Evolutionary conservation across 1,139 yeast genomes (phyloP).

Genomic region (Kodamaea sp.): DNA sequence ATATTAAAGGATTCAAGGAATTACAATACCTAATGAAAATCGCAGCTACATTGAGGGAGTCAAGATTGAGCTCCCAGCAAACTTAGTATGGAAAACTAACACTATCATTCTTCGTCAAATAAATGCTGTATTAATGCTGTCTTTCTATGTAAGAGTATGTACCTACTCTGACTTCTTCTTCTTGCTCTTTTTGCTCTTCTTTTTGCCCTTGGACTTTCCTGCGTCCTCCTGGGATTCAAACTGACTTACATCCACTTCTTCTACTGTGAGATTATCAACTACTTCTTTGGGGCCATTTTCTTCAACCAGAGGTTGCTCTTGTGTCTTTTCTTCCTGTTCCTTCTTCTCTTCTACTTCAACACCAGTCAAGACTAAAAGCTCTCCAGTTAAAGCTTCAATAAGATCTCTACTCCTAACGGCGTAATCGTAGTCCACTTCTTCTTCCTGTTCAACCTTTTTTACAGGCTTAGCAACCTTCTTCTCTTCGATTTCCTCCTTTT

Average conservation of each 20-base stretch:
- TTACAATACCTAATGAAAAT: too few species aligned
- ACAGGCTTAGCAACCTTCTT: slow-evolving; percentile 9
- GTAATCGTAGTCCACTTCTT: slow-evolving; percentile 31
- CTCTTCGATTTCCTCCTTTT: slow-evolving; percentile 18
- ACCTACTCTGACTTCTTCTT: too few species aligned
- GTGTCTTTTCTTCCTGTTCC: slow-evolving; percentile 11
- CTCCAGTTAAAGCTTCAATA: slow-evolving; percentile 38
- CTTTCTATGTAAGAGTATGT: too few species aligned
- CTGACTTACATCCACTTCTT: slow-evolving; percentile 17
- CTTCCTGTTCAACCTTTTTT: slow-evolving; percentile 13
- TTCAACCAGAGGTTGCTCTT: slow-evolving; percentile 9
- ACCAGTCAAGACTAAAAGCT: slow-evolving; percentile 37
- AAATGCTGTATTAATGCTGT: too few species aligned
- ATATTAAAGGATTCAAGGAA: too few species aligned
- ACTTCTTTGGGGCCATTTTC: slow-evolving; percentile 15
- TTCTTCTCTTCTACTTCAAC: slow-evolving; percentile 21
- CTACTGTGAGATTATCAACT: slow-evolving; percentile 17
- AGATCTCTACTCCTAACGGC: slow-evolving; percentile 48
- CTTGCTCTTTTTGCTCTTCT: slow-evolving; percentile 12
- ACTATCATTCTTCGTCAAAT: too few species aligned
- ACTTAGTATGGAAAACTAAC: too few species aligned
- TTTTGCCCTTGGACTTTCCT: slow-evolving; percentile 12
- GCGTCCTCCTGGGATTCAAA: slow-evolving; percentile 4
- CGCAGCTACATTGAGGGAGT: too few species aligned
- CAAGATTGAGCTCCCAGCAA: too few species aligned